These are phyloP conservation scores for Paxillus rubicundulus DNA, from an alignment of 768 basidiomycete species.

Conservation along the genomic window DNA sequence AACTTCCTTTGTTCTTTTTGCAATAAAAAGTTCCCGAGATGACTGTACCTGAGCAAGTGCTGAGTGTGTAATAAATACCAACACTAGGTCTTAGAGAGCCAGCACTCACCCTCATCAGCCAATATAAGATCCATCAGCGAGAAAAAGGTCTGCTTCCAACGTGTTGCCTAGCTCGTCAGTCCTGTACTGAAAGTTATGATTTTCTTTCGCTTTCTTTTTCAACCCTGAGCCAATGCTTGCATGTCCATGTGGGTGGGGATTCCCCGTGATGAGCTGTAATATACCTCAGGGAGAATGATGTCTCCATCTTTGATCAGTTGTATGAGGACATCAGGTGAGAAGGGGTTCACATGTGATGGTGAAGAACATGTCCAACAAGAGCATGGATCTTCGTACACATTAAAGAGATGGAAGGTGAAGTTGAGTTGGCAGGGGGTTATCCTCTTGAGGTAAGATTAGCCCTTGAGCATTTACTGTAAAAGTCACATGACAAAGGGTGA, in stretches of 20 bases:
- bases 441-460: too few relatives aligned
- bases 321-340: conserved; percentile 51
- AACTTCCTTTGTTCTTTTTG: conserved; percentile 75
- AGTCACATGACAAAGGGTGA: too few relatives aligned
- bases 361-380: conserved; percentile 95
- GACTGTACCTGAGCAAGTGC: conserved; percentile 51
- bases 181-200: conserved; percentile 88
- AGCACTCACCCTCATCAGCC: conserved; percentile 65
- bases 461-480: too few relatives aligned
- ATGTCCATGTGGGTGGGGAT: conserved; percentile 55
- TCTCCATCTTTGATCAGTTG: conserved; percentile 59
- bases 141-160: conserved; percentile 97
- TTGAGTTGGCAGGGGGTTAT: conserved; percentile 71
- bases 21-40: conserved; percentile 83
- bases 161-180: conserved; percentile 81
- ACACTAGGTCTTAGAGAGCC: too few relatives aligned
- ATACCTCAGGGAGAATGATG: conserved; percentile 67
- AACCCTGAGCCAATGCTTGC: conserved; percentile 49
- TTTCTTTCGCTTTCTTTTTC: conserved; percentile 37
- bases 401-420: conserved; percentile 63
- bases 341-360: conserved; percentile 54
- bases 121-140: conserved; percentile 73
- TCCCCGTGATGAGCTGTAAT: conserved; percentile 77
- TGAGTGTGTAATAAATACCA: background rate
- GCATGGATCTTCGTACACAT: conserved; percentile 67